Base-by-base conservation (phyloP, 2,329 filamentous ascomycete species). In the Paraphaeosphaeria minitans region DNA sequence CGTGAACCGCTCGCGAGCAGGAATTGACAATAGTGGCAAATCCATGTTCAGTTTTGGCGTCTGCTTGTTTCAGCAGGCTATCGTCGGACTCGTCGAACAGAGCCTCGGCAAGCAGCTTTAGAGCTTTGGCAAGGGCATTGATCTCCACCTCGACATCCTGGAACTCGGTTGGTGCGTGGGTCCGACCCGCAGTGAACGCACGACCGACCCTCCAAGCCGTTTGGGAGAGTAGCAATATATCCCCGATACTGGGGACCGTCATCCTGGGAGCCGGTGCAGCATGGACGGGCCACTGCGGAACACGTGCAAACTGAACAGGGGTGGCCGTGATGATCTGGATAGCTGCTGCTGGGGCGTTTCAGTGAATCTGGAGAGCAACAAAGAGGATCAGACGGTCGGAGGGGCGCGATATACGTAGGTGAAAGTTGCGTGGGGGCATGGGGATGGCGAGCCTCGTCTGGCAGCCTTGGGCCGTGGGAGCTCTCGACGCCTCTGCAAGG, bases 151-250 rank as follows among this genome's bases (percentile, higher is more conserved):
- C 21, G 21, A 82, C 72, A 39, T 78, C 75, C 16, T 73, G 69
- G 59, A 82, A 81, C 27, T 79, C 77, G 31, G 66, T 31, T 1
- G 79, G 79, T 7, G 77, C 77, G 54, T 70, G 67, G 52, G 75
- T 74, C 33, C 75, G 73, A 27, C 76, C 77, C 21, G 79, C 69
- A 5, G 74, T 75, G 64, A 82, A 82, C 1, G 79, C 75, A 51
- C 78, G 68, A 27, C 78, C 79, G 42, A 79, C 77, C 60, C 76
- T 80, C 79, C 79, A 81, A 22, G 80, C 79, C 43, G 76, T 72
- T 64, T 81, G 79, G 5, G 78, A 80, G 16, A 81, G 72, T 75
- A 79, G 78, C 42, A 82, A 64, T 21, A 81, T 78, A 67, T 81
- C 80, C 56, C 79, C 80, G 58, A 75, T 69, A 29, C 62, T 77